A percentile compares a stretch with the other conserved stretches of the same genome.
These are phyloP conservation scores for Russula griseocarnosa DNA, from an alignment of 768 basidiomycete species.

Conservation along the genomic window DNA sequence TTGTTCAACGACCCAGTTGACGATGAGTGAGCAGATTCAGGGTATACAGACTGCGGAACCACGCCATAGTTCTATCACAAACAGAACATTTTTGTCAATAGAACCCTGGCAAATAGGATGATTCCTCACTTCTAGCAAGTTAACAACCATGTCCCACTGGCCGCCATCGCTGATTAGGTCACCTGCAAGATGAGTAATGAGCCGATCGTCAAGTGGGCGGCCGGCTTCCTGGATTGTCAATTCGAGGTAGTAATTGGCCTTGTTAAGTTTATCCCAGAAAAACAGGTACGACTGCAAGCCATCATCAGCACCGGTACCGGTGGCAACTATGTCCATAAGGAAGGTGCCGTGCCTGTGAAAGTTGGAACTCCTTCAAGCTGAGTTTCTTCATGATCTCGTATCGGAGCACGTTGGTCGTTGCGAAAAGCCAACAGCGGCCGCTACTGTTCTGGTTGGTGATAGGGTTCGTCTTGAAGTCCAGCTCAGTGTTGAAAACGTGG, in stretches of 20 bases:
- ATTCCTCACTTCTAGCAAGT: conserved; percentile 52
- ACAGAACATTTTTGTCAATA: background rate
- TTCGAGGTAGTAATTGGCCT: conserved; percentile 90
- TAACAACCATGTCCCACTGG: conserved; percentile 90
- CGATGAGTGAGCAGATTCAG: conserved; percentile 81
- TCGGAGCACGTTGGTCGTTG: conserved; percentile 82
- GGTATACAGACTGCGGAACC: conserved; percentile 77
- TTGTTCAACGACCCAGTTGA: conserved; percentile 66
- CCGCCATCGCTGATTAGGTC: conserved; percentile 89
- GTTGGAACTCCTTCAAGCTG: conserved; percentile 83
- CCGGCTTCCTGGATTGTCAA: conserved; percentile 77
- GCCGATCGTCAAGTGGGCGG: conserved; percentile 74
- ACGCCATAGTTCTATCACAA: conserved; percentile 67
- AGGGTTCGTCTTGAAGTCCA: conserved; percentile 79
- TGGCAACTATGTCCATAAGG: background rate
- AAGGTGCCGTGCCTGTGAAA: conserved; percentile 64
- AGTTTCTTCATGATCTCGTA: conserved; percentile 83
- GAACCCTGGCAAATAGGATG: background rate
- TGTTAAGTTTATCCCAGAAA: conserved; percentile 97
- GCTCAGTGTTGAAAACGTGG: conserved; percentile 77
- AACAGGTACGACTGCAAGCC: conserved; percentile 71
- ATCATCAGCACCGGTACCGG: background rate
- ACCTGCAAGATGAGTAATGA: conserved; percentile 68
- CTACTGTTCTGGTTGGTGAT: conserved; percentile 84
- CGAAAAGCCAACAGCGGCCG: conserved; percentile 95